Conservation (phyloP, 768 basidiomycete genomes). For the Boletus reticulatus region DNA sequence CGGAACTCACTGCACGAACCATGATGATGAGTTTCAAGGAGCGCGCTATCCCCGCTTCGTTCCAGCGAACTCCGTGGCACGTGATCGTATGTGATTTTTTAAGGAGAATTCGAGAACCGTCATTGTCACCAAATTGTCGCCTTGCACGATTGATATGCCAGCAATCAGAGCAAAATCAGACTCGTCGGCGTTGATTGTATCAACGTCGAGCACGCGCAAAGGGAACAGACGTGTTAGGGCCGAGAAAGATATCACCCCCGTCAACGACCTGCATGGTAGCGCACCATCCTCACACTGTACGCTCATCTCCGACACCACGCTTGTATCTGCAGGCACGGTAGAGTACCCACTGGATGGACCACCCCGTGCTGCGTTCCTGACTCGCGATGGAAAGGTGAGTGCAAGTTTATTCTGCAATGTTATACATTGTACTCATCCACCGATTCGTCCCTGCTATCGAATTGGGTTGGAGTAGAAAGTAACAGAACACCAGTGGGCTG, state of each 20-base stretch:
- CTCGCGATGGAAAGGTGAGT: conserved; percentile 27
- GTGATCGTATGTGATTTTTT: too few relatives aligned
- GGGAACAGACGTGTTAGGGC: neutral
- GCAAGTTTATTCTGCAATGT: neutral
- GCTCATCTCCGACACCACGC: neutral
- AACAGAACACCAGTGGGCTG: conserved; percentile 56
- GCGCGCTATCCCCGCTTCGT: too few relatives aligned
- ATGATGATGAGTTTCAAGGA: too few relatives aligned
- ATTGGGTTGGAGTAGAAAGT: conserved; percentile 37
- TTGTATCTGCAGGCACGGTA: conserved; percentile 1
- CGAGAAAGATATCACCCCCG: neutral
- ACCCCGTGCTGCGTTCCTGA: conserved; percentile 24
- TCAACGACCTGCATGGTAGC: neutral
- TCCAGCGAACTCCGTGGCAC: too few relatives aligned
- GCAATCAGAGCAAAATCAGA: neutral
- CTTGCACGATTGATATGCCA: neutral
- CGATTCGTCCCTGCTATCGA: neutral
- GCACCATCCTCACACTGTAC: neutral
- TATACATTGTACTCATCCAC: neutral
- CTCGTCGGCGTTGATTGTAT: too few relatives aligned
- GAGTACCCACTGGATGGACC: conserved; percentile 13
- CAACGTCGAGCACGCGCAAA: neutral
- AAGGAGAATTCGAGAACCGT: too few relatives aligned
- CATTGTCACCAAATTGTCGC: too few relatives aligned
- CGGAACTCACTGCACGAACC: too few relatives aligned